These are phyloP conservation scores for Clitopilus passeckerianus DNA, from an alignment of 768 basidiomycete species.

Conservation along the genomic window DNA sequence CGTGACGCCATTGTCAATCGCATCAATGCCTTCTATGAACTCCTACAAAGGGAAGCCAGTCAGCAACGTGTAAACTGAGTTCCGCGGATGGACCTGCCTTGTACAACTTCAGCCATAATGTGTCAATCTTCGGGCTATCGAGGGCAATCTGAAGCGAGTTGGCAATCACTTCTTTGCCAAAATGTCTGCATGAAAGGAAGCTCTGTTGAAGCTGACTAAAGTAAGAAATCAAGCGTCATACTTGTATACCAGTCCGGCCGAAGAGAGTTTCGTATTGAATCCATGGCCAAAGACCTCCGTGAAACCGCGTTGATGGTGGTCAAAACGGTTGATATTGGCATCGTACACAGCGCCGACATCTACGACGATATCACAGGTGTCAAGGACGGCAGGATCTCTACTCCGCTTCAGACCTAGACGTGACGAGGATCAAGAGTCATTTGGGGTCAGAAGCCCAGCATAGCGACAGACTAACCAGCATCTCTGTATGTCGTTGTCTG, in stretches of 20 bases:
- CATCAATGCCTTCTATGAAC: conserved; percentile 93
- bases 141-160: conserved; percentile 42
- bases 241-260: conserved; percentile 97
- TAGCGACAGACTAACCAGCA: conserved; percentile 45
- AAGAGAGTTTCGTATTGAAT: conserved; percentile 84
- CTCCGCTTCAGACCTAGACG: conserved; percentile 59
- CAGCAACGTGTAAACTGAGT: neutral
- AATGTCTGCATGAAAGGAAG: conserved; percentile 53
- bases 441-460: neutral
- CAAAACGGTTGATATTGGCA: conserved; percentile 70
- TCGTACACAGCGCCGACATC: conserved; percentile 96
- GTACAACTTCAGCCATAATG: conserved; percentile 88
- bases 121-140: conserved; percentile 61
- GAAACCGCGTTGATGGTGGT: conserved; percentile 97
- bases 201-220: neutral
- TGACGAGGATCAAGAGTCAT: conserved; percentile 1
- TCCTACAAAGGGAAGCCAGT: conserved; percentile 41
- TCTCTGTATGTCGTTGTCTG: conserved; percentile 70
- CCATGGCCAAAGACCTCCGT: conserved; percentile 85
- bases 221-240: conserved; percentile 28
- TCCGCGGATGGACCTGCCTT: conserved; percentile 36
- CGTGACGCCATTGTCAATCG: conserved; percentile 90
- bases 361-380: conserved; percentile 88
- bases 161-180: conserved; percentile 82
- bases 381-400: conserved; percentile 66